A percentile compares a stretch with the other conserved stretches of the same genome.
Conservation (phyloP, 108 stramenopile genomes). For the Stephanodiscus triporus region DNA sequence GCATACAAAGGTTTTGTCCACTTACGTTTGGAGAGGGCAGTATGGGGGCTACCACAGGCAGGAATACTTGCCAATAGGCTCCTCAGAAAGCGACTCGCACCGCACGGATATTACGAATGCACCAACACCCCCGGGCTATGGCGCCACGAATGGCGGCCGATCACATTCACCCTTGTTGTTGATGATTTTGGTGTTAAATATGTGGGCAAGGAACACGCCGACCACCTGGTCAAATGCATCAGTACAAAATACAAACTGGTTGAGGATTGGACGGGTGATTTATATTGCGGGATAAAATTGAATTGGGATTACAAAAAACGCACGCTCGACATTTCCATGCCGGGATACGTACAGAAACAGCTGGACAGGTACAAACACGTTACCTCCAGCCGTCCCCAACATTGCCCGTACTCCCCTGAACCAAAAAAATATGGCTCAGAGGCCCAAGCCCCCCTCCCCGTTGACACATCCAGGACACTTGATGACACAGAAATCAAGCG, state of each 20-base stretch:
- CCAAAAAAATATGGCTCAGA: no score
- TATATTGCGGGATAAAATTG: conserved; percentile 41
- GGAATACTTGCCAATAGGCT: conserved; percentile 39
- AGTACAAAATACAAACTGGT: conserved; percentile 20
- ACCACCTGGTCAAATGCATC: conserved; percentile 41
- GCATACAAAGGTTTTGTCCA: conserved; percentile 9
- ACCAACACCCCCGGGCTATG: conserved; percentile 51
- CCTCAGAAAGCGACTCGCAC: conserved; percentile 15
- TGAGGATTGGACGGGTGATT: conserved; percentile 31
- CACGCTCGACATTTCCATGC: conserved; percentile 28
- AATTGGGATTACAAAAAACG: conserved; percentile 46
- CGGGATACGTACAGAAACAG: no score
- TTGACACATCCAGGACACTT: no score
- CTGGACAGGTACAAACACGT: no score
- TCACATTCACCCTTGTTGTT: conserved; percentile 46
- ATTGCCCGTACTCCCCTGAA: no score
- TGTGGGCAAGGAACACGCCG: conserved; percentile 22
- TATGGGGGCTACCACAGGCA: conserved; percentile 56
- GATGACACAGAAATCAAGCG: no score
- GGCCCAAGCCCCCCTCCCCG: no score
- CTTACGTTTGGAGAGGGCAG: conserved; percentile 25
- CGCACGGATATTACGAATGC: conserved; percentile 20
- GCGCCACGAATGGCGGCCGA: conserved; percentile 24
- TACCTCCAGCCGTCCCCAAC: no score
- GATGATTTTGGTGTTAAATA: conserved; percentile 62